Conservation (phyloP, 2,329 filamentous ascomycete genomes). For the Epichloe typhina region DNA sequence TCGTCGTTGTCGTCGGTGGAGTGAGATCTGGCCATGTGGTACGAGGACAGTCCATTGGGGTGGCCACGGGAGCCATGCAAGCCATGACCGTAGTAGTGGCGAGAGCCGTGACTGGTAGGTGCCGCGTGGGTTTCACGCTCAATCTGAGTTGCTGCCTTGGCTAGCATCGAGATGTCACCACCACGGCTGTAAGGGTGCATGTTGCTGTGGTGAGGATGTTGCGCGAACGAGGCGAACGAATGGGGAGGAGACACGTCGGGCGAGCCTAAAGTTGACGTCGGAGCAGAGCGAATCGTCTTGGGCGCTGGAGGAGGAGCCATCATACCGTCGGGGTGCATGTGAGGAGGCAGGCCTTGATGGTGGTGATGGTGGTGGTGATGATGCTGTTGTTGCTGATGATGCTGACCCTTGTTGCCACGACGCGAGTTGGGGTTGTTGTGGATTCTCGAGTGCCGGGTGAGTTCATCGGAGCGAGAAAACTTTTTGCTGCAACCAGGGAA, state of each 20-base stretch:
- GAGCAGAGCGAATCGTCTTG: slow-evolving; percentile 77
- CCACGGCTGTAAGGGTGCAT: slow-evolving; percentile 37
- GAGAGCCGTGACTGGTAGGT: slow-evolving; percentile 28
- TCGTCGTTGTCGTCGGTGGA: slow-evolving; percentile 67
- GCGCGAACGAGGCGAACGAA: slow-evolving; percentile 62
- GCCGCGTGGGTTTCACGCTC: slow-evolving; percentile 41
- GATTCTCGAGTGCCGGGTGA: slow-evolving; percentile 93
- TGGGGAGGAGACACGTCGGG: slow-evolving; percentile 93
- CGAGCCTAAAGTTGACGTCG: slow-evolving; percentile 74
- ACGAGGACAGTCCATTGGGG: slow-evolving; percentile 67
- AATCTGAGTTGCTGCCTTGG: slow-evolving; percentile 47
- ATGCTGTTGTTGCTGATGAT: slow-evolving; percentile 23
- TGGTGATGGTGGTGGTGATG: slow-evolving; percentile 22
- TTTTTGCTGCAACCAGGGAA: slow-evolving; percentile 95
- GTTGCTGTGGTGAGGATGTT: slow-evolving; percentile 29
- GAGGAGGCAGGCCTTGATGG: slow-evolving; percentile 26
- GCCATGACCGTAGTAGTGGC: slow-evolving; percentile 39
- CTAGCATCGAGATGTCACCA: slow-evolving; percentile 45
- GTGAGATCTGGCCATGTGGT: slow-evolving; percentile 86
- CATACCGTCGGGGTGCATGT: slow-evolving; percentile 46
- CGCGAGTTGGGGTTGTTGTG: slow-evolving; percentile 98
- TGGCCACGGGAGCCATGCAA: slow-evolving; percentile 42
- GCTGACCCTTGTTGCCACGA: slow-evolving; percentile 69
- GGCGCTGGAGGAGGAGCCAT: slow-evolving; percentile 66
- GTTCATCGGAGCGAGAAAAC: slow-evolving; percentile 94